Conservation (phyloP, 768 basidiomycete genomes). For the Boletus patriciae region DNA sequence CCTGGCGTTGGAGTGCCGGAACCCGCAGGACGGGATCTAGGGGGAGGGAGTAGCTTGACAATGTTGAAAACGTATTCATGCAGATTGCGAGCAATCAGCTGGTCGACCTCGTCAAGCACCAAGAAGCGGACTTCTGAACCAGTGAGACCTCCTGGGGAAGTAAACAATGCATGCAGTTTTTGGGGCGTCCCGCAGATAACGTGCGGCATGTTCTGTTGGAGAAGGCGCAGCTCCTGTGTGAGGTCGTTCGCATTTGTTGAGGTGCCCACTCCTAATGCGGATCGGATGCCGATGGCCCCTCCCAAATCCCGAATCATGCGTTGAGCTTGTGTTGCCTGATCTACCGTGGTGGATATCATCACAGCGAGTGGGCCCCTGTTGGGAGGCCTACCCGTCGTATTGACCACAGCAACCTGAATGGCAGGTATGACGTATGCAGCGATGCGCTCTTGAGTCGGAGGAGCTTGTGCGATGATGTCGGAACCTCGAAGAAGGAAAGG, state of each 20-base stretch:
- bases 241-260: conserved; percentile 61
- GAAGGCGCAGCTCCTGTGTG: conserved; percentile 72
- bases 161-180: conserved; percentile 91
- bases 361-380: conserved; percentile 80
- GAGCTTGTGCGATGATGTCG: conserved; percentile 98
- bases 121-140: conserved; percentile 90
- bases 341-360: conserved; percentile 96
- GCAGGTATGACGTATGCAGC: conserved; percentile 95
- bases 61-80: conserved; percentile 95
- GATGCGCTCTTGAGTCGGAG: conserved; percentile 97
- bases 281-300: conserved; percentile 87
- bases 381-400: conserved; percentile 53
- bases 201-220: conserved; percentile 92
- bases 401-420: conserved; percentile 75
- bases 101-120: conserved; percentile 97
- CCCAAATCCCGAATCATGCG: conserved; percentile 94
- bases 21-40: conserved; percentile 61
- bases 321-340: conserved; percentile 97
- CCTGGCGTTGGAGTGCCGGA: conserved; percentile 37
- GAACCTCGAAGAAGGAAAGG: conserved; percentile 92
- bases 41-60: conserved; percentile 88
- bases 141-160: conserved; percentile 67
- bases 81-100: conserved; percentile 93
- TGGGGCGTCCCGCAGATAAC: conserved; percentile 97
- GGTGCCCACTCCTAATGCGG: conserved; percentile 83